These are phyloP conservation scores for Cystoisospora suis DNA, from an alignment of 169 alveolate species.

Conservation along the genomic window DNA sequence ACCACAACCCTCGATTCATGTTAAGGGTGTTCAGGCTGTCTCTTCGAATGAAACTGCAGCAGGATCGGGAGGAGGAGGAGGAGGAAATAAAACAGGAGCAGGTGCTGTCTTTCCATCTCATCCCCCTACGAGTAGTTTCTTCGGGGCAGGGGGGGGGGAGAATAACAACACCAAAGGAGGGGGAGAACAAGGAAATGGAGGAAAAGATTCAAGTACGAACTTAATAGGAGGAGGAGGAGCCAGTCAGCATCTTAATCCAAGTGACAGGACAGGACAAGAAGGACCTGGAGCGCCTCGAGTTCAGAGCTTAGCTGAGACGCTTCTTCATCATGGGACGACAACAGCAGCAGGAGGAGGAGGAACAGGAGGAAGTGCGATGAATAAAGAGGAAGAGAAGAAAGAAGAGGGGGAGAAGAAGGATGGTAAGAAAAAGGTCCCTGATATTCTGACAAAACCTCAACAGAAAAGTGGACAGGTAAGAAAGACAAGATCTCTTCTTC, in stretches of 20 bases:
- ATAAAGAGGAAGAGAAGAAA: background rate
- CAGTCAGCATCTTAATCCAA: too few species aligned
- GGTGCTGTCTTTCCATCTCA: too few species aligned
- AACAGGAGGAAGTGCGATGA: too few species aligned
- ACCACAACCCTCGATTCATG: background rate
- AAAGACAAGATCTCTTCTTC: background rate
- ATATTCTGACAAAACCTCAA: background rate
- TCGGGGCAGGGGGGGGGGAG: background rate
- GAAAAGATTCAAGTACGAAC: too few species aligned
- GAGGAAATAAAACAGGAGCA: background rate
- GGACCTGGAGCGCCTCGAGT: background rate
- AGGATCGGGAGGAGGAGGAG: background rate
- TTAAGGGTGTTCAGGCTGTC: constrained; percentile 14
- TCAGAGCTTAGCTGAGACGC: constrained; percentile 5
- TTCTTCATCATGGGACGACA: background rate
- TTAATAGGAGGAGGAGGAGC: background rate
- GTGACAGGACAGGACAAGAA: background rate
- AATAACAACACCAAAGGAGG: too few species aligned
- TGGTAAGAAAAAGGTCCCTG: background rate
- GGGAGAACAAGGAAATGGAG: too few species aligned
- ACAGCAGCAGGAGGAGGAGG: background rate
- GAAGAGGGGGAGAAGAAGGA: background rate
- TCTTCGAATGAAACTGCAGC: background rate
- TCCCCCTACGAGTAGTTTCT: too few species aligned
- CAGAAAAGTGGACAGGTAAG: constrained; percentile 18